These are phyloP conservation scores for Candida suzukii DNA, from an alignment of 805 yeast genomes.

Conservation along the genomic window DNA sequence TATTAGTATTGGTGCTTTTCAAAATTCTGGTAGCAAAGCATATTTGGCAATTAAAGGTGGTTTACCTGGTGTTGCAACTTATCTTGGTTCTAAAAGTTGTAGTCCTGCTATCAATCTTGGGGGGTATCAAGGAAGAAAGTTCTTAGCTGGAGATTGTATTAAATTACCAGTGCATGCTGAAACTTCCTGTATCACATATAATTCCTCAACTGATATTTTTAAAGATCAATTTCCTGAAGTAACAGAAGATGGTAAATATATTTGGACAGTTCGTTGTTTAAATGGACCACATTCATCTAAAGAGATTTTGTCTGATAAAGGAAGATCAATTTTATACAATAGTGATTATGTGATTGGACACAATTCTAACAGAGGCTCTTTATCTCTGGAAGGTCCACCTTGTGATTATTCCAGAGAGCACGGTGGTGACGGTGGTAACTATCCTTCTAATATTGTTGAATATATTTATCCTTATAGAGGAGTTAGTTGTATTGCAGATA, in stretches of 20 bases:
- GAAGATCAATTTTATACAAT: slow-evolving; percentile 65
- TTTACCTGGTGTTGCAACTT: slow-evolving; percentile 78
- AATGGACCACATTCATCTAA: slow-evolving; percentile 98
- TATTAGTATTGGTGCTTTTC: slow-evolving; percentile 69
- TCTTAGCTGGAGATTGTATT: slow-evolving; percentile 90
- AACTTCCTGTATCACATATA: slow-evolving; percentile 54
- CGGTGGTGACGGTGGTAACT: slow-evolving; percentile 97
- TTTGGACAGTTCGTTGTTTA: slow-evolving; percentile 86
- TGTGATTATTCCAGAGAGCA: slow-evolving; percentile 94
- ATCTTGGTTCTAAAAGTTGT: slow-evolving; percentile 90
- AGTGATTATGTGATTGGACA: slow-evolving; percentile 91
- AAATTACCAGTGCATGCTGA: slow-evolving; percentile 42
- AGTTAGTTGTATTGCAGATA: slow-evolving; percentile 95
- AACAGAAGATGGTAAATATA: slow-evolving; percentile 33
- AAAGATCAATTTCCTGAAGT: slow-evolving; percentile 49
- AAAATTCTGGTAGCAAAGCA: slow-evolving; percentile 71
- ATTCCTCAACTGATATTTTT: slow-evolving; percentile 68
- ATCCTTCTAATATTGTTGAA: slow-evolving; percentile 98
- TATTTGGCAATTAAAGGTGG: slow-evolving; percentile 91
- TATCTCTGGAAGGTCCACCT: slow-evolving; percentile 88
- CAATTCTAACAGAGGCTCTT: slow-evolving; percentile 95
- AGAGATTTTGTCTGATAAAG: slow-evolving; percentile 77
- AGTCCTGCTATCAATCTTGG: slow-evolving; percentile 92
- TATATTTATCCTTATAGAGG: slow-evolving; percentile 96
- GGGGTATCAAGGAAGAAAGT: slow-evolving; percentile 87